Evolutionary conservation across 768 basidiomycete genomes (phyloP).

Genomic region (Leccinum arenicola): DNA sequence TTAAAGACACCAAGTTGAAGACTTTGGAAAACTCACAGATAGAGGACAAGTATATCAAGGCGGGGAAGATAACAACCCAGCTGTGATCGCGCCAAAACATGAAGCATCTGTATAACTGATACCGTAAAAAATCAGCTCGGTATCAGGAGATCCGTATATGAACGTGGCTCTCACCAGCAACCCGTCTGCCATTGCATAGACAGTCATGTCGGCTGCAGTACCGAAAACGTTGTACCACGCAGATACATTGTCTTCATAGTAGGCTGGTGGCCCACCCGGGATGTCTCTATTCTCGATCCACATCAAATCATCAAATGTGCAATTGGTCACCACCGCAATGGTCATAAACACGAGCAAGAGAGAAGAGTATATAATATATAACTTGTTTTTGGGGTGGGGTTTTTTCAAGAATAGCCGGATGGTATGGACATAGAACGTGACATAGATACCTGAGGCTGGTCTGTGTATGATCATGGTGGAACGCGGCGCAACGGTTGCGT

Average conservation of each 20-base stretch:
- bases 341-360: background rate
- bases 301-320: background rate
- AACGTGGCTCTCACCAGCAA: background rate
- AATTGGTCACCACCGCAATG: background rate
- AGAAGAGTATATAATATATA: background rate
- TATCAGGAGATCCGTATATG: background rate
- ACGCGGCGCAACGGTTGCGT: background rate
- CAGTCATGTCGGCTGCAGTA: background rate
- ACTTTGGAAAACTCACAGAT: background rate
- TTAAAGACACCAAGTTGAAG: background rate
- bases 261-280: background rate
- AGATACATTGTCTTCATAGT: background rate
- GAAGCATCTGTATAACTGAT: background rate
- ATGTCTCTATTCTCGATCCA: background rate
- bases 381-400: background rate
- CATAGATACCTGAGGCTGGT: background rate
- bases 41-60: background rate
- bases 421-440: background rate
- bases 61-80: background rate
- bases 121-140: background rate
- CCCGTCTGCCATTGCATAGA: background rate
- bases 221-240: background rate
- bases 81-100: background rate
- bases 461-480: background rate
- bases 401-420: background rate